These are phyloP conservation scores for barley (Hordeum vulgare) DNA, from an alignment of 176 grass and related monocot species.

Conservation along the genomic window DNA sequence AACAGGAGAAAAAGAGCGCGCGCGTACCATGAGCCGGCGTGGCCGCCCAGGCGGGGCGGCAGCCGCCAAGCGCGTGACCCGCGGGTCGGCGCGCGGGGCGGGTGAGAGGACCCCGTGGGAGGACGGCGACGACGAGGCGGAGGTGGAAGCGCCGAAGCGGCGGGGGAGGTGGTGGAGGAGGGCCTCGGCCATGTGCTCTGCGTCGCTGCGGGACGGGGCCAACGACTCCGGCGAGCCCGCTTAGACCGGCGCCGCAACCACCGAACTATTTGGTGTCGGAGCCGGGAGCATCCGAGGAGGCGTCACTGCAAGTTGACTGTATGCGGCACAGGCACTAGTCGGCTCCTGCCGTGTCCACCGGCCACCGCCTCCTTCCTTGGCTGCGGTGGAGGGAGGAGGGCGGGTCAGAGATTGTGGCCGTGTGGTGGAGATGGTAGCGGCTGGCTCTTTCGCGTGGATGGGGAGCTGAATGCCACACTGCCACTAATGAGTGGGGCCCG, in stretches of 20 bases:
- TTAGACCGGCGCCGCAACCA: conserved; percentile 15
- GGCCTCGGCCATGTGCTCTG: conserved; percentile 51
- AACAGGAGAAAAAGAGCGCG: background rate
- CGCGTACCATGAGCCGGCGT: conserved; percentile 43
- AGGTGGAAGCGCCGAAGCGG: conserved; percentile 5
- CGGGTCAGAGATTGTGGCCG: background rate
- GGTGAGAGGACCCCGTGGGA: conserved; percentile 9
- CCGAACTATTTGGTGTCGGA: background rate
- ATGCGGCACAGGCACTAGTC: background rate
- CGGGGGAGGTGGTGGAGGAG: conserved; percentile 23
- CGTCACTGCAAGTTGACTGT: background rate
- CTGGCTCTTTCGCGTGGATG: conserved; percentile 8
- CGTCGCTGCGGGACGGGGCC: background rate
- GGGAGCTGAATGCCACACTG: background rate
- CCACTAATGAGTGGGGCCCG: too few species aligned
- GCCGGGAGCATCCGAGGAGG: conserved; percentile 14
- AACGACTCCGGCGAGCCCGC: background rate
- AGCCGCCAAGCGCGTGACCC: background rate
- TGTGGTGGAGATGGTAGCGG: conserved; percentile 3
- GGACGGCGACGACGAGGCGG: background rate
- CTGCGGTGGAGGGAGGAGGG: background rate
- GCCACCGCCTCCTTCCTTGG: background rate
- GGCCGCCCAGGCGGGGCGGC: background rate
- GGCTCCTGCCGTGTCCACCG: background rate
- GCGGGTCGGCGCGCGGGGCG: conserved; percentile 11